Evolutionary conservation across 208 protist species (phyloP).

Genomic region (Acanthamoeba royreba): DNA sequence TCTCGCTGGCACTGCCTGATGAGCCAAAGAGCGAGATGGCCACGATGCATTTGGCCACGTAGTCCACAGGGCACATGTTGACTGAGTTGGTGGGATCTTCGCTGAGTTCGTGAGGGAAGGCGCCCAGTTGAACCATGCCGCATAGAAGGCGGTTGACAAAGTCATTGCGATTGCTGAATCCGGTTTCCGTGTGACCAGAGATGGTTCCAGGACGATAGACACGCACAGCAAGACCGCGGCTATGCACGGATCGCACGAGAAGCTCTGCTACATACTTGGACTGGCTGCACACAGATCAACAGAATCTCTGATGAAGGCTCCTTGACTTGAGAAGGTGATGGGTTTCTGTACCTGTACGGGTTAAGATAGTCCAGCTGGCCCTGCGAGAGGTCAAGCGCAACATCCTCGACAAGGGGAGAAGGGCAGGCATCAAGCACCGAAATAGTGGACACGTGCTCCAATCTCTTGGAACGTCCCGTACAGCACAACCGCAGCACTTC

Average conservation of each 20-base stretch:
- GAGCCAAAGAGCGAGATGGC: neutral
- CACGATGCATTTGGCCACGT: neutral
- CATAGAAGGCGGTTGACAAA: neutral
- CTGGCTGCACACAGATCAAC: neutral
- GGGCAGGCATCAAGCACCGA: neutral
- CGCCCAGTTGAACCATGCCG: neutral
- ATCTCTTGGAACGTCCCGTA: neutral
- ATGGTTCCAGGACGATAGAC: slow-evolving; percentile 12
- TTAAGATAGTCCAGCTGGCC: neutral
- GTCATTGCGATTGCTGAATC: neutral
- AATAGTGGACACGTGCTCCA: neutral
- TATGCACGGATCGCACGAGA: neutral
- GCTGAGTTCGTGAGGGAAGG: neutral
- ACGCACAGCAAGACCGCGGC: neutral
- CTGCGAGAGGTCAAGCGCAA: neutral
- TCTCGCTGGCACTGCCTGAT: too few relatives aligned
- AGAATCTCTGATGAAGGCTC: neutral
- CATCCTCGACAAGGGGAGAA: neutral
- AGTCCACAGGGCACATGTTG: slow-evolving; percentile 20
- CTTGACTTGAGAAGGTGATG: neutral
- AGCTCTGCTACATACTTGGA: slow-evolving; percentile 13
- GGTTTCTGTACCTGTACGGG: neutral
- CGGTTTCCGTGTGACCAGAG: neutral
- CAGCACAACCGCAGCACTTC: neutral
- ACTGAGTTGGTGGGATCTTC: neutral